Evolutionary conservation across 176 grass and related monocot species (phyloP).

Genomic region (Alopecurus myosuroides): DNA sequence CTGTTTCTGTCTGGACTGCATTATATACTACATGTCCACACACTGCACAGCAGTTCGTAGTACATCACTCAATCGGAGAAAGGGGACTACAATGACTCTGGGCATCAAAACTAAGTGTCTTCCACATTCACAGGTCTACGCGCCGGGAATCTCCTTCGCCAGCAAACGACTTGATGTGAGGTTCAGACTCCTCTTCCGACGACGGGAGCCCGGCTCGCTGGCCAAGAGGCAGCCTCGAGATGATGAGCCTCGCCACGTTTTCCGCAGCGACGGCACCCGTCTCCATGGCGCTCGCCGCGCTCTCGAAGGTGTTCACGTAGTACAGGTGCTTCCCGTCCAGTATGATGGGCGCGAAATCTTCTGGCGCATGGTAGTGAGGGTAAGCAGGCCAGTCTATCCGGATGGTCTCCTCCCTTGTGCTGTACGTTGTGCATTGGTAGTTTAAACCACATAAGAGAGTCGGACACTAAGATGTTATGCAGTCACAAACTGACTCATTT

Average conservation of each 20-base stretch:
- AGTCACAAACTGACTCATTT: not conserved
- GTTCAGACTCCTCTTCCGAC: not conserved
- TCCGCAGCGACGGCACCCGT: constrained; percentile 76
- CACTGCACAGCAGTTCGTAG: not conserved
- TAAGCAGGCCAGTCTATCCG: constrained; percentile 89
- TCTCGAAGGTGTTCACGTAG: constrained; percentile 95
- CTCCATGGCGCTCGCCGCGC: constrained; percentile 78
- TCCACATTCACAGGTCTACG: not conserved
- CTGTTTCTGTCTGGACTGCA: not conserved
- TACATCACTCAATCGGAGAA: not conserved
- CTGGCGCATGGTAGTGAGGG: constrained; percentile 80
- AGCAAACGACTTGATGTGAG: not conserved
- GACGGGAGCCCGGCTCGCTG: not conserved
- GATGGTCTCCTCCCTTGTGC: constrained; percentile 60
- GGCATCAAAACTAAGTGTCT: not conserved
- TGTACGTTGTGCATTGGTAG: constrained; percentile 16
- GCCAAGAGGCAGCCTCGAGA: constrained; percentile 48
- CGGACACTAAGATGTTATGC: not conserved
- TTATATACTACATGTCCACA: not conserved
- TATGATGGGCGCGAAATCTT: constrained; percentile 73
- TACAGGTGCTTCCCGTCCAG: constrained; percentile 81
- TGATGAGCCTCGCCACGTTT: constrained; percentile 81
- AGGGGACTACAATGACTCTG: not conserved
- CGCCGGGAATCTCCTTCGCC: not conserved
- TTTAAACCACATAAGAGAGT: not conserved